These are phyloP conservation scores for Pseudonitzschia multiseries DNA, from an alignment of 108 stramenopile genomes.

Conservation along the genomic window DNA sequence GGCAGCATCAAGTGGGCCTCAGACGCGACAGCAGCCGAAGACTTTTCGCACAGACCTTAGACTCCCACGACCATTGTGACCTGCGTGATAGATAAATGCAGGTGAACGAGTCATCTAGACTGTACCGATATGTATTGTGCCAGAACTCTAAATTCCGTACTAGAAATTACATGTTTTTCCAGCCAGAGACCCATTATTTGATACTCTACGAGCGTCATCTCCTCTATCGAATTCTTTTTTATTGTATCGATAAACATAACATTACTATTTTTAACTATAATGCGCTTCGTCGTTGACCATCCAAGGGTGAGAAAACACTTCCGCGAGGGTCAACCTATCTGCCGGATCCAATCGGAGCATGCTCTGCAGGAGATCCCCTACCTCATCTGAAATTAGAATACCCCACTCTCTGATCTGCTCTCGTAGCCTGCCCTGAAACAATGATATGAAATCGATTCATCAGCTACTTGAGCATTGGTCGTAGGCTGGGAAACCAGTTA, in stretches of 20 bases:
- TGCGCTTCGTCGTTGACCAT: slow-evolving; percentile 46
- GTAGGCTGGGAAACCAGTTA: slow-evolving; percentile 93
- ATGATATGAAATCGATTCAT: slow-evolving; percentile 86
- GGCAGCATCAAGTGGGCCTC: slow-evolving; percentile 30
- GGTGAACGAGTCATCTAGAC: not conserved
- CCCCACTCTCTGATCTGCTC: slow-evolving; percentile 77
- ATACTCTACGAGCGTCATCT: no score
- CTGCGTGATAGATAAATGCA: not conserved
- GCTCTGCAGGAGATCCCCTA: slow-evolving; percentile 74
- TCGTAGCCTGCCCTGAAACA: slow-evolving; percentile 55
- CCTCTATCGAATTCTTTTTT: no score
- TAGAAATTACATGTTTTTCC: not conserved
- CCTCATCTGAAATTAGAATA: slow-evolving; percentile 53
- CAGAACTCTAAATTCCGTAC: no score
- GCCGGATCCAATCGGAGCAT: slow-evolving; percentile 73
- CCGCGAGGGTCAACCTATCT: slow-evolving; percentile 71
- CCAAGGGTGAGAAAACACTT: slow-evolving; percentile 84
- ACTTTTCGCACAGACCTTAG: slow-evolving; percentile 40
- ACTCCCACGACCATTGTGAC: not conserved
- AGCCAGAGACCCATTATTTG: no score
- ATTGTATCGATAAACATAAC: no score
- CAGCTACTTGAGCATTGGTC: slow-evolving; percentile 71
- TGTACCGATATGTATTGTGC: no score
- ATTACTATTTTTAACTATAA: no score
- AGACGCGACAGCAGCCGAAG: slow-evolving; percentile 30